Evolutionary conservation across 1,284 basidiomycete genomes (phyloP).

Genomic region (Sphaerobolus stellatus): DNA sequence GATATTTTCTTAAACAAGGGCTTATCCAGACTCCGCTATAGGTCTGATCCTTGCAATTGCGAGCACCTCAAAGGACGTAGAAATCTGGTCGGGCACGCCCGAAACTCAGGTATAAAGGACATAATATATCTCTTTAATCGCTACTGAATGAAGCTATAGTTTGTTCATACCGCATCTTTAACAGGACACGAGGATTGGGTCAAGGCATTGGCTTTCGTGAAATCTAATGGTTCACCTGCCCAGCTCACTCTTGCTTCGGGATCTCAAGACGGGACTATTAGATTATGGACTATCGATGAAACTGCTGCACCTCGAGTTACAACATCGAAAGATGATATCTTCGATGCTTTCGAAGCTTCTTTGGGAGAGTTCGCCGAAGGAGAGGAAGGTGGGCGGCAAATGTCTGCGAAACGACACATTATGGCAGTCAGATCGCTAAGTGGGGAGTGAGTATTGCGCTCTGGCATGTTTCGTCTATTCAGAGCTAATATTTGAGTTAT

Average conservation of each 20-base stretch:
- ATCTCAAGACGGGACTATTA: conserved; percentile 88
- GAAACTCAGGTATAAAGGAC: conserved; percentile 46
- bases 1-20: not conserved
- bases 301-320: conserved; percentile 19
- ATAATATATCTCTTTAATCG: not conserved
- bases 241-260: conserved; percentile 76
- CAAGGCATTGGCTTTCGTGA: conserved; percentile 70
- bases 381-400: conserved; percentile 74
- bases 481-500: conserved; percentile 1
- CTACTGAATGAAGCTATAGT: conserved; percentile 39
- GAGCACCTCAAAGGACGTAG: conserved; percentile 73
- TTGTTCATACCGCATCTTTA: conserved; percentile 59
- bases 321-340: conserved; percentile 55
- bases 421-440: conserved; percentile 58
- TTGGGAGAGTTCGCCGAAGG: conserved; percentile 65
- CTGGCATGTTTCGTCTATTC: conserved; percentile 2
- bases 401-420: conserved; percentile 82
- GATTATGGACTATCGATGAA: conserved; percentile 79
- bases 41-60: conserved; percentile 75
- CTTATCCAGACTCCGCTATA: conserved; percentile 28
- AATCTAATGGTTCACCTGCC: conserved; percentile 34
- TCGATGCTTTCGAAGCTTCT: conserved; percentile 86
- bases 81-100: conserved; percentile 66
- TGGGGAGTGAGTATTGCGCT: conserved; percentile 43
- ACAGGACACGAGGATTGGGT: conserved; percentile 96